Conservation (phyloP, 2,329 filamentous ascomycete genomes). For the Claviceps cyperi region DNA sequence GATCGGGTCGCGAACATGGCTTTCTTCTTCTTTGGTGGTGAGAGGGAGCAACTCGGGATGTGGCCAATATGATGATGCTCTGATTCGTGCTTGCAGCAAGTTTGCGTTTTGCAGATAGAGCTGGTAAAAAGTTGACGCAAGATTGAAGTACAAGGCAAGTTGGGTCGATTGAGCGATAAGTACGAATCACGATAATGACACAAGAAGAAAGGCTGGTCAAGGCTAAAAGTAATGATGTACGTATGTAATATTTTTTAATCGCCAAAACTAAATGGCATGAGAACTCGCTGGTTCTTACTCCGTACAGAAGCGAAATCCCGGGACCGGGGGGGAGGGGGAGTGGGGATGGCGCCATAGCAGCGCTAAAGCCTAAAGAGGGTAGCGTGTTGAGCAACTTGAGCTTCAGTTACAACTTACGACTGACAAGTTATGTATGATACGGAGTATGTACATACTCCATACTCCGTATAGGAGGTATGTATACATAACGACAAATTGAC, state of each 20-base stretch:
- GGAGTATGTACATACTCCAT: too few species aligned
- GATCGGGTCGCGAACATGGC: conserved; percentile 41
- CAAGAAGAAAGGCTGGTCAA: neutral
- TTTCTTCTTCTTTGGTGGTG: neutral
- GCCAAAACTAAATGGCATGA: neutral
- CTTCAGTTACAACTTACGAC: too few species aligned
- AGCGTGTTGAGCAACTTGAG: too few species aligned
- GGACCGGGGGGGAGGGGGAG: neutral
- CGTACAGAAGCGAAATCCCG: neutral
- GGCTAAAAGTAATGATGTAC: neutral
- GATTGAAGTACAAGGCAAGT: neutral
- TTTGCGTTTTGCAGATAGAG: neutral
- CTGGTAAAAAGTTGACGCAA: neutral
- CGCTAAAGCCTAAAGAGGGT: neutral
- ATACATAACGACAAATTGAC: too few species aligned
- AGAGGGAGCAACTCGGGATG: neutral
- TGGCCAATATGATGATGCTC: neutral
- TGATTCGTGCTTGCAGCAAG: neutral
- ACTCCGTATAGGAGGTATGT: too few species aligned
- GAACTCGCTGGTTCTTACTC: neutral
- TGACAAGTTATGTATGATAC: too few species aligned
- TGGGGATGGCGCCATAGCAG: neutral
- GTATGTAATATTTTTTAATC: conserved; percentile 4
- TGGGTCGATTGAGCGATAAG: neutral
- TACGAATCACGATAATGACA: neutral